These are phyloP conservation scores for Conringia planisiliqua DNA, from an alignment of 345 rosid genomes.

Conservation along the genomic window DNA sequence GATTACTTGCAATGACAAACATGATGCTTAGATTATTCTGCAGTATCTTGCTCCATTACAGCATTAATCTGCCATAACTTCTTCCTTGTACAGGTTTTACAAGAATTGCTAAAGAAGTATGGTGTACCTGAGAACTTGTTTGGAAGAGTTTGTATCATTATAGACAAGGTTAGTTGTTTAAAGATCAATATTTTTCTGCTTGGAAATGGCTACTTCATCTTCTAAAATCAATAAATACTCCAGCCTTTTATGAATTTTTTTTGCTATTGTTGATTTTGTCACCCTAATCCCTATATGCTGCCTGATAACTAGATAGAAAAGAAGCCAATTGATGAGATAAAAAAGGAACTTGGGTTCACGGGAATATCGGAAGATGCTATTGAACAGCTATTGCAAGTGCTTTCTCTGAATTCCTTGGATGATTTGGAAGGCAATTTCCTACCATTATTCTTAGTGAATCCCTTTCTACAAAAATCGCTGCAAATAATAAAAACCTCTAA, in stretches of 20 bases:
- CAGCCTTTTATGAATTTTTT: not conserved
- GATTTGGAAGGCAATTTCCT: conserved; percentile 65
- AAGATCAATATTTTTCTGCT: conserved; percentile 1
- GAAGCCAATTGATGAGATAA: conserved; percentile 68
- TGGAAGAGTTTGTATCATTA: conserved; percentile 77
- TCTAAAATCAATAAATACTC: not conserved
- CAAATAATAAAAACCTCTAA: not conserved
- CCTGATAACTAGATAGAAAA: conserved; percentile 60
- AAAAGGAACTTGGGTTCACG: conserved; percentile 57
- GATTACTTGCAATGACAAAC: not conserved
- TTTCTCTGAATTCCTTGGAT: conserved; percentile 69
- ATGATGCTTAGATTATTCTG: not conserved
- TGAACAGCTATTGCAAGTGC: conserved; percentile 69
- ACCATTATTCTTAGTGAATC: not conserved
- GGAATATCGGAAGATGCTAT: conserved; percentile 69
- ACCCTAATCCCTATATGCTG: not conserved
- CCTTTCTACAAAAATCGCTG: not conserved
- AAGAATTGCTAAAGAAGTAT: conserved; percentile 69
- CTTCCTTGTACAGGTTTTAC: conserved; percentile 59
- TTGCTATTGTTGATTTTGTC: not conserved
- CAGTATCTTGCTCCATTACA: not conserved
- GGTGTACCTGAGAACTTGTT: conserved; percentile 67
- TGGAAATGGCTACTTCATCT: conserved; percentile 8
- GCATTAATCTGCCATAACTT: conserved; percentile 1
- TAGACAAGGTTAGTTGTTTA: conserved; percentile 76